Evolutionary conservation across 805 yeast genomes (phyloP), one percentile per base, ranked within the genome.

Genomic region (Teunomyces barrocoloradensis): DNA sequence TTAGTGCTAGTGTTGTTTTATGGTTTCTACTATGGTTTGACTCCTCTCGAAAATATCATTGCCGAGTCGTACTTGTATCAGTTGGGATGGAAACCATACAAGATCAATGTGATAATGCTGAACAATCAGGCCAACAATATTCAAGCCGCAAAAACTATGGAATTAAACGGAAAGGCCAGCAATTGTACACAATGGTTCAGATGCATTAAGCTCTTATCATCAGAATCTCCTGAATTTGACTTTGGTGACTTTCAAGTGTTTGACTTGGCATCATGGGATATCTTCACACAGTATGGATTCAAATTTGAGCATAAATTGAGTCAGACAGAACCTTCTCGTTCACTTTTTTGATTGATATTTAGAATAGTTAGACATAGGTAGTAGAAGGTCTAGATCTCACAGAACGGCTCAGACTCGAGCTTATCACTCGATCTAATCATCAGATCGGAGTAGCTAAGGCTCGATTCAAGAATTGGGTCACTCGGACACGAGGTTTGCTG

Each of bases 41-140:
- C 75, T 4, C 78, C 78, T 3, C 55, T 71, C 25, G 78, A 73
- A 48, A 71, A 71, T 53, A 59, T 71, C 42, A 64, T 72, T 17
- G 76, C 78, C 5, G 77, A 73, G 55, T 58, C 64, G 2, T 62
- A 65, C 47, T 64, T 73, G 46, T 67, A 66, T 50, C 57, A 59
- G 43, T 56, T 72, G 37, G 76, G 75, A 2, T 73, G 78, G 78
- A 66, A 54, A 46, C 77, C 77, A 1, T 73, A 73, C 47, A 52
- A 61, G 46, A 47, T 51, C 53, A 44, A 57, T 46, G 43, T 40
- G 13, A 17, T 32, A 23, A 9, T 40, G 5, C 28, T 20, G 32
- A 47, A 36, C 12, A 34, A 20, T n/a, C 48, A 35, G 20, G 41
- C 41, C 18, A 47, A 42, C 35, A 39, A 39, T 27, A 44, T 48